Base-by-base conservation (phyloP, 2,329 filamentous ascomycete genomes). In the Monilinia vaccinii-corymbosi region DNA sequence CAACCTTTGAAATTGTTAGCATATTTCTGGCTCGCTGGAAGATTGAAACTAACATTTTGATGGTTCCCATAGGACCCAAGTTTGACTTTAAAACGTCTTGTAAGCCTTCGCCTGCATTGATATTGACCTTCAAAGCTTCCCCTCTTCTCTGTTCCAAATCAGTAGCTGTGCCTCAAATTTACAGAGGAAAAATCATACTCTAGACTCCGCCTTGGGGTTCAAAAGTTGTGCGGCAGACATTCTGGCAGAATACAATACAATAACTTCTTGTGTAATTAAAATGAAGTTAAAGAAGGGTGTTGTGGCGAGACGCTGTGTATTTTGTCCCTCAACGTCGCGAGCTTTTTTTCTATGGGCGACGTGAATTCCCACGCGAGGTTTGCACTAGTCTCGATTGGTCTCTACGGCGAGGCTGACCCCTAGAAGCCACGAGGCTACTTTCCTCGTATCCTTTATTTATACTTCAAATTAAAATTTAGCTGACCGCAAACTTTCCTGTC, bases 171-270 rank as follows among this genome's bases (percentile, higher is more conserved):
- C 63, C 60, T 62, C 61, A 63, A 60, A 56, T 58, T 60, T 57
- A 38, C 21, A 60, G 51, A 62, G 31, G 64, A 14, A 65, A 62
- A 66, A 64, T 79, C 88, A 71, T 81, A 95, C 91, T 78, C 94
- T 87, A 71, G 92, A 97, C 80, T 99, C 94, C 72, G 94, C 94
- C 81, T 99, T 99, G 64, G 94, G 94, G 77, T 99, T 99, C 67
- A 99, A 87, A 72, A 99, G 86, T 79, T 97, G 93, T 73, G 94
- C 92, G 70, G 94, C 94, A 78, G 92, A 97, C 94, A 97, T 97
- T 64, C 67, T 75, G 64, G 61, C 56, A 62, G 38, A 52, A 40
- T 38, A 38, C 18, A 52, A 40, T 38, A 38, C 18, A 60, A 38
- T 52, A 52, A 32, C 47, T 58, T 57, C 58, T 28, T 32, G 49